phyloP scores from a whole-genome alignment of 345 rosid genomes.

The Bretschneidera sinensis region DNA sequence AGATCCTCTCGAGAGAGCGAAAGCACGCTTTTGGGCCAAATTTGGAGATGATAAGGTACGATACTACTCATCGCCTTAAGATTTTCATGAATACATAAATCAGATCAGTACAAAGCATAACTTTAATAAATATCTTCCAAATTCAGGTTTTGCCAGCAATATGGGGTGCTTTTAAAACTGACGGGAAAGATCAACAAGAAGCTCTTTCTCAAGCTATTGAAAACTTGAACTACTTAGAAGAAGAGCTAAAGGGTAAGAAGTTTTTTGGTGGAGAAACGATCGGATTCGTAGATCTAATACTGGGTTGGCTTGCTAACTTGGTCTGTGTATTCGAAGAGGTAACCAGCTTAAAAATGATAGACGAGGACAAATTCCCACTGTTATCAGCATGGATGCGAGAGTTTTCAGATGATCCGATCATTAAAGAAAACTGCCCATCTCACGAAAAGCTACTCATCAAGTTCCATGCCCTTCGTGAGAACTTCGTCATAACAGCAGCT shows the following conservation, averaged over 20 bases:
- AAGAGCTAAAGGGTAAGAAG: conserved; percentile 33
- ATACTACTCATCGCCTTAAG: no score
- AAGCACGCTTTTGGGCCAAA: conserved; percentile 31
- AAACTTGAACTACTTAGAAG: conserved; percentile 28
- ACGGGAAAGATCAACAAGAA: conserved; percentile 26
- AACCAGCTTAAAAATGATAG: conserved; percentile 17
- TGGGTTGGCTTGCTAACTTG: conserved; percentile 34
- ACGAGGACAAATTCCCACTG: conserved; percentile 19
- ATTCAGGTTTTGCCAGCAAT: conserved; percentile 22
- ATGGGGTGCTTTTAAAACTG: conserved; percentile 13
- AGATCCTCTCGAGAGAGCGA: conserved; percentile 21
- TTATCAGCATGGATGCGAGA: conserved; percentile 27
- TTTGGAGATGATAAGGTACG: conserved; percentile 29
- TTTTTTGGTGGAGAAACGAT: conserved; percentile 38
- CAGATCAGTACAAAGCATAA: no score
- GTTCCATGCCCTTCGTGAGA: conserved; percentile 16
- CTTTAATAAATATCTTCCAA: background rate
- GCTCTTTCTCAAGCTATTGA: conserved; percentile 12
- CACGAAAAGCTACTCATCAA: conserved; percentile 28
- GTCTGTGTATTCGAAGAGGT: conserved; percentile 23
- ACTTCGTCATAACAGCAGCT: background rate
- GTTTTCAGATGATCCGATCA: conserved; percentile 15
- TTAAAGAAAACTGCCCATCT: conserved; percentile 34
- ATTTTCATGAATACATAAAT: no score
- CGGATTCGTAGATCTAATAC: conserved; percentile 29